Conservation (phyloP, 2,329 filamentous ascomycete genomes). For the Zymoseptoria brevis region DNA sequence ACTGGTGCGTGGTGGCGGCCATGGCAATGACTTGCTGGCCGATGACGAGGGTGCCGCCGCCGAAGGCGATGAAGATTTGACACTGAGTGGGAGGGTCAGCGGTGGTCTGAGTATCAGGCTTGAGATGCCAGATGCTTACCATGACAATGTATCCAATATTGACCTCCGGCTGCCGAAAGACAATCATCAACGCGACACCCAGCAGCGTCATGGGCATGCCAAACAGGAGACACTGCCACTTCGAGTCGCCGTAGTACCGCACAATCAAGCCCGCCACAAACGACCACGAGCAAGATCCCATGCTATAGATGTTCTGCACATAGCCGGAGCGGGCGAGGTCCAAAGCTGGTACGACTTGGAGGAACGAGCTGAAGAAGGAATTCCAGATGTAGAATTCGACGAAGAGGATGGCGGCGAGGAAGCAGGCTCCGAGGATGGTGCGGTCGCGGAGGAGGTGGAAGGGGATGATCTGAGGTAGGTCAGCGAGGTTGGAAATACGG, state of each 20-base stretch:
- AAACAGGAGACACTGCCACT: conserved; percentile 33
- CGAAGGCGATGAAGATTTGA: conserved; percentile 53
- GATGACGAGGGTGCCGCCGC: conserved; percentile 51
- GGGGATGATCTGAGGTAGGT: conserved; percentile 45
- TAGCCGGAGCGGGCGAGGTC: conserved; percentile 15
- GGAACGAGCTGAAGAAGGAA: conserved; percentile 37
- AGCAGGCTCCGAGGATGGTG: conserved; percentile 44
- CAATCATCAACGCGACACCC: conserved; percentile 24
- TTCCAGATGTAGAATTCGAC: conserved; percentile 38
- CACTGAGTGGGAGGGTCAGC: conserved; percentile 20
- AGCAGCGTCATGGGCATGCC: conserved; percentile 27
- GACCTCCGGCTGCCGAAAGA: conserved; percentile 28
- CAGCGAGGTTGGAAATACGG: conserved; percentile 43
- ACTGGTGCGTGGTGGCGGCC: conserved; percentile 35
- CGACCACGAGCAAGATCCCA: conserved; percentile 35
- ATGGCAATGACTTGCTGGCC: conserved; percentile 54
- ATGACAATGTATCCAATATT: conserved; percentile 44
- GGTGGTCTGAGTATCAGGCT: background rate
- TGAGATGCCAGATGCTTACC: conserved; percentile 5
- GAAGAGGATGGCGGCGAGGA: conserved; percentile 33
- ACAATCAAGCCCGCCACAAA: conserved; percentile 40
- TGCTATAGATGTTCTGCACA: conserved; percentile 25
- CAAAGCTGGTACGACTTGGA: conserved; percentile 41
- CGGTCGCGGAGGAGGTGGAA: conserved; percentile 44
- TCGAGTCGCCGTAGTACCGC: conserved; percentile 40